Evolutionary conservation across 2,329 filamentous ascomycete genomes (phyloP).

Genomic region (Pseudogymnoascus sp.): DNA sequence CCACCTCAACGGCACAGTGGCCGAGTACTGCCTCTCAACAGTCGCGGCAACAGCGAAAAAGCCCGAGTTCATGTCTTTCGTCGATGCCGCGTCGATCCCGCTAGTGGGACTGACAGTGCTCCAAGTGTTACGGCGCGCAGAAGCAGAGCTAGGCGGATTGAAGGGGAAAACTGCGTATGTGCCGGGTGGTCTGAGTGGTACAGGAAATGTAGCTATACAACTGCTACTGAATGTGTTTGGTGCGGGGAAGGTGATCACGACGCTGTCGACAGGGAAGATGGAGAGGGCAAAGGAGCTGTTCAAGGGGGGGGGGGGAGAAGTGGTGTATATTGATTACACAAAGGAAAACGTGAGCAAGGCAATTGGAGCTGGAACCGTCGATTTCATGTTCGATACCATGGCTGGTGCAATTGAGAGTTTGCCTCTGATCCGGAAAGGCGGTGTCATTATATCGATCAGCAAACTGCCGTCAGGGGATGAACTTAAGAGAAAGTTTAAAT

Average conservation of each 20-base stretch:
- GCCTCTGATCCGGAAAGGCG: constrained; percentile 31
- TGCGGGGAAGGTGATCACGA: constrained; percentile 40
- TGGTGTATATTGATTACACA: constrained; percentile 42
- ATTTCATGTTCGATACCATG: constrained; percentile 44
- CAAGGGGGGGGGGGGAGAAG: constrained; percentile 30
- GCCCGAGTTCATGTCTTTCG: constrained; percentile 34
- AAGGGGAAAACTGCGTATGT: constrained; percentile 35
- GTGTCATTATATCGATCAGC: constrained; percentile 32
- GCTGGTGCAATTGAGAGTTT: constrained; percentile 34
- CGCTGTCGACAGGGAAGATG: constrained; percentile 45
- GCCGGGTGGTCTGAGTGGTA: constrained; percentile 41
- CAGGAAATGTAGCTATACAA: constrained; percentile 40
- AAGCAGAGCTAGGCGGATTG: constrained; percentile 9
- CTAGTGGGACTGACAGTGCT: constrained; percentile 36
- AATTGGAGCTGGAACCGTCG: constrained; percentile 37
- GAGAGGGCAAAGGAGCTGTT: constrained; percentile 34
- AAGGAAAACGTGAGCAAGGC: constrained; percentile 31
- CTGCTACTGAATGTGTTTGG: constrained; percentile 43
- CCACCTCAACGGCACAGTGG: constrained; percentile 26
- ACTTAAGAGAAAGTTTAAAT: constrained; percentile 27
- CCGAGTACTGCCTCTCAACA: constrained; percentile 21
- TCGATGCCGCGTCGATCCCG: constrained; percentile 37
- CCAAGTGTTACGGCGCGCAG: constrained; percentile 21
- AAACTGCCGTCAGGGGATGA: constrained; percentile 31
- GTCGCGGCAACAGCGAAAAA: constrained; percentile 28